Evolutionary conservation across 129 eudicot genomes (phyloP).

Genomic region (Flaveria sonorensis): DNA sequence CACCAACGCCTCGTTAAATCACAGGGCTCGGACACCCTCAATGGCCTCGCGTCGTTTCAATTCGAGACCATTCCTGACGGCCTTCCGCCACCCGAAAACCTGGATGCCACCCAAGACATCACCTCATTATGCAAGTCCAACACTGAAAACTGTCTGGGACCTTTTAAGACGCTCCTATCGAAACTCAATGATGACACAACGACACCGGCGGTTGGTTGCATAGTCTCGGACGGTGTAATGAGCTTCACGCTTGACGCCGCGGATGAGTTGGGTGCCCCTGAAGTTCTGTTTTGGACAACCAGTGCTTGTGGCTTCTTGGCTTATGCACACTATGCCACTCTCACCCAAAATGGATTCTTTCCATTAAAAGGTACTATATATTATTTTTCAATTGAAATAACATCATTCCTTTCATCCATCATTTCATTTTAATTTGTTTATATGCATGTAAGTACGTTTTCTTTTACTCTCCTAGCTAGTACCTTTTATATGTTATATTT

Average conservation of each 20-base stretch:
- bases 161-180: constrained; percentile 24
- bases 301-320: constrained; percentile 36
- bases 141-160: constrained; percentile 20
- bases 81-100: constrained; percentile 20
- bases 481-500: too few species aligned
- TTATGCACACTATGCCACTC: constrained; percentile 16
- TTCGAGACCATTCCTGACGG: constrained; percentile 2
- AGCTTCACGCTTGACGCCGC: constrained; percentile 34
- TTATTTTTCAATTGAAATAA: too few species aligned
- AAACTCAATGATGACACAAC: constrained; percentile 15
- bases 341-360: constrained; percentile 19
- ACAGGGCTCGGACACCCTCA: constrained; percentile 29
- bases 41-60: constrained; percentile 7
- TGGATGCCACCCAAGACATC: constrained; percentile 32
- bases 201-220: constrained; percentile 36
- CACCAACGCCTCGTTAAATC: constrained; percentile 42
- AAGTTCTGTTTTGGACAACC: constrained; percentile 29
- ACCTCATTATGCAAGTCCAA: constrained; percentile 21
- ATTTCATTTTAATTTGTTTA: too few species aligned
- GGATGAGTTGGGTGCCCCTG: constrained; percentile 28
- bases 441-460: too few species aligned
- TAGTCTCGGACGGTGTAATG: constrained; percentile 44
- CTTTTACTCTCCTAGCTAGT: too few species aligned
- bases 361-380: constrained; percentile 18
- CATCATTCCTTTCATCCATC: too few species aligned